Base-by-base conservation (phyloP, 2,329 filamentous ascomycete species). In the Sphaerulina populicola region DNA sequence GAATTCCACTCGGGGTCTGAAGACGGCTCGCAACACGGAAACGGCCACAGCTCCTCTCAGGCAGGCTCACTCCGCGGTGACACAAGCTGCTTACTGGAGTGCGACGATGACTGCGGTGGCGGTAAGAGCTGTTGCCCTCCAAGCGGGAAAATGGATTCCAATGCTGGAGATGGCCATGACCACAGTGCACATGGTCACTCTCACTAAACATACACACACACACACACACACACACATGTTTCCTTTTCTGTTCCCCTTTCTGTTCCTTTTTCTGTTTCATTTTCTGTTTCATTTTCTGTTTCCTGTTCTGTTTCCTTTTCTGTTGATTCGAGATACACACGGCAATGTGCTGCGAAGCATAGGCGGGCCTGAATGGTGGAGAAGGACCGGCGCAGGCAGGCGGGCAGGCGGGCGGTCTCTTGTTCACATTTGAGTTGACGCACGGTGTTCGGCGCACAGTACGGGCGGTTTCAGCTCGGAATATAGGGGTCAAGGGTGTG, bases 1-100 rank as follows among this genome's bases (percentile, higher is more conserved):
- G 93, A 98, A 69, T 98, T 74, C 64, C 54, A 57, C 49, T 30
- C 46, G n/a, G 53, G 47, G 14, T 56, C 54, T 15, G 56, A 56
- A 36, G 66, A 74, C 21, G 64, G 66, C 5, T 68, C 67, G 55
- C 63, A 68, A 3, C 64, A 62, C 15, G 61, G 55, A 2, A 59
- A 57, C 7, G 66, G 68, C 43, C 56, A 39, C 41, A 58, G 39
- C 30, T 42, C 55, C 12, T 49, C 10, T n/a, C 31, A 53, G 3
- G 40, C 48, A 31, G 61, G 61, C 7, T 65, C 61, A 4, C 45
- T 63, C 29, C 45, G 61, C 64, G 70, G 51, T 61, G 51, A 64
- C 63, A 56, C 65, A 65, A 64, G 62, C 14, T 74, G 72, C 55
- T 51, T 74, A 55, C 61, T 74, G 15, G 72, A 72, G 29, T 74